Percentiles rank a stretch among this genome's conserved stretches.
Conservation (phyloP, 768 basidiomycete species). For the Rhodotorula paludigena region DNA sequence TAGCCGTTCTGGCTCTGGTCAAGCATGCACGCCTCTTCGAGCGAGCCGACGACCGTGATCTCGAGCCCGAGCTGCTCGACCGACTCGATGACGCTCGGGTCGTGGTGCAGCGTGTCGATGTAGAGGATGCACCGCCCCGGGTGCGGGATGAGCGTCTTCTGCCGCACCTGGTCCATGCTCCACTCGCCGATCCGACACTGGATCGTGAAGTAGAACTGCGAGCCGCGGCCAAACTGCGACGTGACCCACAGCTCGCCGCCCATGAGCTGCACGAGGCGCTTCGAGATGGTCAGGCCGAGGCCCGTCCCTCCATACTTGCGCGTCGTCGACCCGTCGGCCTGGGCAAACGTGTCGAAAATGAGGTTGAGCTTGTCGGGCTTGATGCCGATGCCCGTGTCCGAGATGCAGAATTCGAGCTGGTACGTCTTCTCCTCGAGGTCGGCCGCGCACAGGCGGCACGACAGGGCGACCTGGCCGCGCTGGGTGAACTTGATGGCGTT, state of each 20-base stretch:
- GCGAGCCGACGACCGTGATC: conserved; percentile 68
- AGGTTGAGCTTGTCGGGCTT: conserved; percentile 96
- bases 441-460: conserved; percentile 58
- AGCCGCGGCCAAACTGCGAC: conserved; percentile 84
- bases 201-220: conserved; percentile 95
- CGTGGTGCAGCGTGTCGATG: conserved; percentile 70
- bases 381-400: conserved; percentile 97
- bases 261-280: conserved; percentile 94
- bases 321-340: conserved; percentile 97
- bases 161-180: conserved; percentile 64
- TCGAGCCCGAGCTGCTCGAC: conserved; percentile 74
- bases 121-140: conserved; percentile 82
- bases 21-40: conserved; percentile 59
- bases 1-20: conserved; percentile 55
- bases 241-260: conserved; percentile 99
- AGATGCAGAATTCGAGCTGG: conserved; percentile 92
- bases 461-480: conserved; percentile 86
- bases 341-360: conserved; percentile 98
- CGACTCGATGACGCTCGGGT: conserved; percentile 67
- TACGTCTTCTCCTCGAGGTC: conserved; percentile 68
- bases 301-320: conserved; percentile 94
- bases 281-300: conserved; percentile 87
- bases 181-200: conserved; percentile 70
- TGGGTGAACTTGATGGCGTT: conserved; percentile 84
- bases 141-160: conserved; percentile 73